phyloP scores from a whole-genome alignment of 1,284 basidiomycete species.

The Ceratobasidium sp. region DNA sequence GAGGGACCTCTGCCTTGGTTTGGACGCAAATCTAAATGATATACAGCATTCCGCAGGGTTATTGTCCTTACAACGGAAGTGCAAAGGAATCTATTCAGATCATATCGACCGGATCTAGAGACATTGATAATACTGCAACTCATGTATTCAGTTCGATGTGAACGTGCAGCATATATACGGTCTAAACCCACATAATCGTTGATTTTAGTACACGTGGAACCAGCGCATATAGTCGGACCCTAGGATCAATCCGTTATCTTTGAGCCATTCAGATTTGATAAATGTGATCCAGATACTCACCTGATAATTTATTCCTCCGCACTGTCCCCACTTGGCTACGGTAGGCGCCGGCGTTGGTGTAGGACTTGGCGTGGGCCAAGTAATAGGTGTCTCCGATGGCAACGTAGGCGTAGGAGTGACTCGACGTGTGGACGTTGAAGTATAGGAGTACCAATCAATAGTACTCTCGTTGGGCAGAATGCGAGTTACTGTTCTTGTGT shows the following conservation, averaged over 20 bases:
- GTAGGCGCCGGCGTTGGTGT: background rate
- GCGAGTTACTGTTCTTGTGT: background rate
- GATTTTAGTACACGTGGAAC: background rate
- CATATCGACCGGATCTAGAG: background rate
- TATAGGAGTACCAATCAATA: background rate
- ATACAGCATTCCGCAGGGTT: background rate
- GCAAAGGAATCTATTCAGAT: background rate
- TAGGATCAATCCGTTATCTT: background rate
- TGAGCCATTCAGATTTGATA: background rate
- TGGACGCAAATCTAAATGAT: background rate
- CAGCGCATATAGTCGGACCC: constrained; percentile 10
- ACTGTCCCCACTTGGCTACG: constrained; percentile 6
- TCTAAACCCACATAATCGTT: background rate
- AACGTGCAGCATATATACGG: background rate
- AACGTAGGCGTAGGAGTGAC: background rate
- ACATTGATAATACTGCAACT: background rate
- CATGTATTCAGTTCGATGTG: background rate
- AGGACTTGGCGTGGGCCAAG: background rate
- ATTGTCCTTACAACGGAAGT: background rate
- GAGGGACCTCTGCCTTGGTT: background rate
- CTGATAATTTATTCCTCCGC: background rate
- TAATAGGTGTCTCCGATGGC: background rate
- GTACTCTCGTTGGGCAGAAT: constrained; percentile 2
- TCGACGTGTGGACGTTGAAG: background rate
- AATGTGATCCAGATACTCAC: background rate